phyloP scores from a whole-genome alignment of 2,329 filamentous ascomycete genomes.

The Aspergillus pseudonomiae region DNA sequence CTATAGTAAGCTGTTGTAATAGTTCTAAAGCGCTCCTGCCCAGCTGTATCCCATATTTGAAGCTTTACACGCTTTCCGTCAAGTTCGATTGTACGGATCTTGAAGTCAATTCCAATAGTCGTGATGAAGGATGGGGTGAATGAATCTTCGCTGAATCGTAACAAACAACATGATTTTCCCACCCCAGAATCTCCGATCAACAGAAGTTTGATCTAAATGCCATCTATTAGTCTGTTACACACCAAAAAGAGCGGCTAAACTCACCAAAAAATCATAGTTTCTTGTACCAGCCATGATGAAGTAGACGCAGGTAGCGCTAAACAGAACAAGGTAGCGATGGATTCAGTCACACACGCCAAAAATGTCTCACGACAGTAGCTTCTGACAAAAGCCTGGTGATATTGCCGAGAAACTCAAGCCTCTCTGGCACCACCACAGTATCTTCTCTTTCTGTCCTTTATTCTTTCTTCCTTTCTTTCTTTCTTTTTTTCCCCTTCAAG shows the following conservation, averaged over 20 bases:
- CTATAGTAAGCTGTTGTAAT: conserved; percentile 99
- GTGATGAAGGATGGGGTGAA: conserved; percentile 98
- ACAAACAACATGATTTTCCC: conserved; percentile 93
- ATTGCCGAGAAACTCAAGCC: not conserved
- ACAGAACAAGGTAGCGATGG: not conserved
- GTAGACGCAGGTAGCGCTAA: not conserved
- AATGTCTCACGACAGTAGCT: no score
- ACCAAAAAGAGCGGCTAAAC: conserved; percentile 43
- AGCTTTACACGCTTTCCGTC: conserved; percentile 98
- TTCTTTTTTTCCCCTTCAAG: not conserved
- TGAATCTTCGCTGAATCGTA: conserved; percentile 96
- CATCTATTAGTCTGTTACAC: conserved; percentile 21
- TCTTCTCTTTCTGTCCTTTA: not conserved
- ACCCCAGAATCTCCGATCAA: conserved; percentile 96
- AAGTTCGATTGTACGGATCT: conserved; percentile 98
- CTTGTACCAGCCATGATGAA: conserved; percentile 85
- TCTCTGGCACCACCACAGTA: not conserved
- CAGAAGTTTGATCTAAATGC: conserved; percentile 83
- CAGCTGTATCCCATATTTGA: conserved; percentile 99
- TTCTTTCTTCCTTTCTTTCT: not conserved
- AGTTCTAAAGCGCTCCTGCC: conserved; percentile 96
- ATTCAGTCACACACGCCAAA: not conserved
- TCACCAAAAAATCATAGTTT: conserved; percentile 98
- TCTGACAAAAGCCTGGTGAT: not conserved
- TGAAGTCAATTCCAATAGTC: conserved; percentile 99